phyloP scores from a whole-genome alignment of 2,329 filamentous ascomycete species.

The Helotiales sp. region DNA sequence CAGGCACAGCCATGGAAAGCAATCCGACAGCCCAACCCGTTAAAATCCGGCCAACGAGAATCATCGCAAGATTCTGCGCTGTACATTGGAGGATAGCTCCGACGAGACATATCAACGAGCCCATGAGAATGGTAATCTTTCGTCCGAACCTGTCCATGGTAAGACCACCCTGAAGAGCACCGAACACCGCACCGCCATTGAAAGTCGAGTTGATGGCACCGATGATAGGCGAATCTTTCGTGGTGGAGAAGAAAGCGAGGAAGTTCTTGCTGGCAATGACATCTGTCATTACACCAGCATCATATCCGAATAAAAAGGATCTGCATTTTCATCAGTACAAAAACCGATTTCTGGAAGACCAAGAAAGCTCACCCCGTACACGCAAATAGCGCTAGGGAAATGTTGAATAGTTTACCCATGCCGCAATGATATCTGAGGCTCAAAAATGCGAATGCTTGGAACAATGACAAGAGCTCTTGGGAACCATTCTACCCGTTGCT shows the following conservation, averaged over 20 bases:
- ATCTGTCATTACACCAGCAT: slow-evolving; percentile 44
- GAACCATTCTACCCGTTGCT: slow-evolving; percentile 1
- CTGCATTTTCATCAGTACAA: slow-evolving; percentile 30
- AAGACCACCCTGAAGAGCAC: slow-evolving; percentile 49
- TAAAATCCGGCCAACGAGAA: slow-evolving; percentile 63
- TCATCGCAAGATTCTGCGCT: slow-evolving; percentile 56
- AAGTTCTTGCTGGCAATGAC: slow-evolving; percentile 40
- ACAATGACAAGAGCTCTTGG: background rate
- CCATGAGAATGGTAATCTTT: slow-evolving; percentile 61
- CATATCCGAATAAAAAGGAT: slow-evolving; percentile 48
- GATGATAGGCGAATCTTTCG: slow-evolving; percentile 35
- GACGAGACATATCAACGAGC: slow-evolving; percentile 61
- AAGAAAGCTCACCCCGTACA: slow-evolving; percentile 43
- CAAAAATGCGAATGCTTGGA: background rate
- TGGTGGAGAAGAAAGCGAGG: slow-evolving; percentile 44
- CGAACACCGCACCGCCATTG: slow-evolving; percentile 61
- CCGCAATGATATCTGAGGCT: background rate
- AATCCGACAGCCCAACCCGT: slow-evolving; percentile 64
- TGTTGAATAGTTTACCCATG: slow-evolving; percentile 51
- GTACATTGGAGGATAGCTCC: slow-evolving; percentile 65
- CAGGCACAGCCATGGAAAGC: slow-evolving; percentile 66
- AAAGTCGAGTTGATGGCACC: slow-evolving; percentile 70
- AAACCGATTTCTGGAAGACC: background rate
- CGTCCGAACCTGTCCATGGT: slow-evolving; percentile 62
- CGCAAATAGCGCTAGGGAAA: slow-evolving; percentile 49